Conservation (phyloP, 2,329 filamentous ascomycete genomes). For the Diplodia corticola region DNA sequence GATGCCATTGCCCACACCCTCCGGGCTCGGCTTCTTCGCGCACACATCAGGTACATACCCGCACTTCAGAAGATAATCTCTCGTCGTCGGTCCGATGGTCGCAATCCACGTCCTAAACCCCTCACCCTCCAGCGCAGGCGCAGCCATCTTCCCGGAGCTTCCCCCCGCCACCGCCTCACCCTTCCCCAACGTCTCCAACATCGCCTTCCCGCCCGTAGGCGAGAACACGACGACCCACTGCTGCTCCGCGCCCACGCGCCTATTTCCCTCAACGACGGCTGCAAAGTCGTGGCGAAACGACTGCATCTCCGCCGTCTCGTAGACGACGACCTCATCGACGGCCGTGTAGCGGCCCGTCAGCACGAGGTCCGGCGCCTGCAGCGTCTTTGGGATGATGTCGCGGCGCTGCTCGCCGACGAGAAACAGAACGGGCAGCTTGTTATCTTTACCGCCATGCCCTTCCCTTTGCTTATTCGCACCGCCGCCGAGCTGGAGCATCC, state of each 20-base stretch:
- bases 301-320: conserved; percentile 80
- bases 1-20: conserved; percentile 74
- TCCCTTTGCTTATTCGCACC: conserved; percentile 28
- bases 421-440: conserved; percentile 71
- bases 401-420: conserved; percentile 85
- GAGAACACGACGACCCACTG: conserved; percentile 77
- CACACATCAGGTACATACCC: conserved; percentile 74
- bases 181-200: conserved; percentile 56
- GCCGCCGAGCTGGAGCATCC: conserved; percentile 29
- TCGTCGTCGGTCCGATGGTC: conserved; percentile 92
- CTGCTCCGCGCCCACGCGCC: conserved; percentile 32
- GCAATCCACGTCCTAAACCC: conserved; percentile 64
- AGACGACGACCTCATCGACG: conserved; percentile 80
- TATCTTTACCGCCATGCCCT: conserved; percentile 15
- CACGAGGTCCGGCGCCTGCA: conserved; percentile 60
- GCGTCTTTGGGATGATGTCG: conserved; percentile 82
- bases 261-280: conserved; percentile 50
- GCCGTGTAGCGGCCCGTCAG: conserved; percentile 55
- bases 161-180: conserved; percentile 45
- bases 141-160: conserved; percentile 18
- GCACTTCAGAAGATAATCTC: conserved; percentile 69
- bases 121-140: conserved; percentile 26
- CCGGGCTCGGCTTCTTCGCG: conserved; percentile 76
- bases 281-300: conserved; percentile 72
- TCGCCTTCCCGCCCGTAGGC: conserved; percentile 61